Evolutionary conservation across 164 flowering plant species (phyloP), one percentile per base, ranked within the genome.

Genomic region (Vitis rupestris): DNA sequence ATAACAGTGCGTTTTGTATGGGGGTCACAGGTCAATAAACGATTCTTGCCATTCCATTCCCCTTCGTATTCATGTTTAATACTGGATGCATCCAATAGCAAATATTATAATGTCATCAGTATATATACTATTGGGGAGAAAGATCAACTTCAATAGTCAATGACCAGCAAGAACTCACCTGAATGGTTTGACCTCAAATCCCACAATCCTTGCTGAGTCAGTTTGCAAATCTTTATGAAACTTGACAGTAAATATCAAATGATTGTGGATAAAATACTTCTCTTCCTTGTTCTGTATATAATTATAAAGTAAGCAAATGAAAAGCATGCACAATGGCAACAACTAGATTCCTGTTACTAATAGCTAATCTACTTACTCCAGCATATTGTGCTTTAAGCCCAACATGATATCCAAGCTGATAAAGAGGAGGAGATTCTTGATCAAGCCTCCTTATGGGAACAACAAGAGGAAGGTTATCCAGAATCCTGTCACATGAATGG

Each of bases 181-280:
- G 83, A 82, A 90, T 75, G 99, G 98, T 67, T 81, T 87, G 70
- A 93, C 97, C 76, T 95, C 99, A 82, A 95, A 95, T n/a, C 99
- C 99, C 13, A 95, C 98, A 63, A 95, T 95, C 75, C 99, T 87
- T 58, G 99, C 88, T 19, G 90, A 61, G 15, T 90, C 97, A 7
- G 88, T 81, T 70, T 73, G 83, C 66, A 16, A 4, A 82, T 93
- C 99, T 65, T 70, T 91, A 76, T 95, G 99, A 77, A 66, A 93
- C 82, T 83, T 89, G 79, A 95, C 99, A 54, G 82, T 86, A 74
- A 93, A 95, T 66, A 84, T 68, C 63, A 95, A 75, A 77, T 95
- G 99, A 59, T 95, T 95, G 84, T 95, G 84, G 72, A 95, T 86
- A 53, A 90, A 95, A 80, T 86, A 79, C 76, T 83, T 93, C 67